Percentiles rank a stretch among this genome's conserved stretches.
phyloP scores from a whole-genome alignment of 345 rosid genomes.

The Eucalyptus victrix region DNA sequence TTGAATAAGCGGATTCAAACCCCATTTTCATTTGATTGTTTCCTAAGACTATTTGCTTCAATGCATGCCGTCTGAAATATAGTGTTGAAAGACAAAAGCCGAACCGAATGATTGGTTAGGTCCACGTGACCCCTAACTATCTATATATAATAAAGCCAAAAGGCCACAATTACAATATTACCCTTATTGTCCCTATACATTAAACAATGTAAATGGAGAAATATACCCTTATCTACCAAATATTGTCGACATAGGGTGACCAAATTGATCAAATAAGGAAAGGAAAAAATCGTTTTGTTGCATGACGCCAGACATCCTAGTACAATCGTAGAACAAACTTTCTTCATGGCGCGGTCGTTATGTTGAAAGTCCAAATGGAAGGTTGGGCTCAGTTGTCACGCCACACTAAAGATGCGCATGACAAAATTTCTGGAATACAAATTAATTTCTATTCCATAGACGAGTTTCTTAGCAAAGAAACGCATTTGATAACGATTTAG shows the following conservation, averaged over 20 bases:
- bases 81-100: neutral
- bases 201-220: too few species aligned
- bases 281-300: neutral
- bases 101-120: too few species aligned
- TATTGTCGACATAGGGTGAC: neutral
- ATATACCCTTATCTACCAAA: too few species aligned
- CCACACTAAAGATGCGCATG: neutral
- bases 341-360: neutral
- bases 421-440: too few species aligned
- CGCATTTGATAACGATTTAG: too few species aligned
- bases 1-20: neutral
- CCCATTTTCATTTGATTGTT: neutral
- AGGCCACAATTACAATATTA: too few species aligned
- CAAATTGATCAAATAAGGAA: neutral
- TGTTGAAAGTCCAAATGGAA: neutral
- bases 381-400: neutral
- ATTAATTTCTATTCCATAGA: too few species aligned
- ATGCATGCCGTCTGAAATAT: neutral
- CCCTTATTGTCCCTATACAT: too few species aligned
- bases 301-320: neutral
- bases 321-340: neutral
- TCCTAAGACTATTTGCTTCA: neutral
- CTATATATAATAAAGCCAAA: too few species aligned
- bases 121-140: too few species aligned
- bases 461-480: too few species aligned